phyloP scores from a whole-genome alignment of 345 rosid genomes.

The Erysimum cheiranthoides region DNA sequence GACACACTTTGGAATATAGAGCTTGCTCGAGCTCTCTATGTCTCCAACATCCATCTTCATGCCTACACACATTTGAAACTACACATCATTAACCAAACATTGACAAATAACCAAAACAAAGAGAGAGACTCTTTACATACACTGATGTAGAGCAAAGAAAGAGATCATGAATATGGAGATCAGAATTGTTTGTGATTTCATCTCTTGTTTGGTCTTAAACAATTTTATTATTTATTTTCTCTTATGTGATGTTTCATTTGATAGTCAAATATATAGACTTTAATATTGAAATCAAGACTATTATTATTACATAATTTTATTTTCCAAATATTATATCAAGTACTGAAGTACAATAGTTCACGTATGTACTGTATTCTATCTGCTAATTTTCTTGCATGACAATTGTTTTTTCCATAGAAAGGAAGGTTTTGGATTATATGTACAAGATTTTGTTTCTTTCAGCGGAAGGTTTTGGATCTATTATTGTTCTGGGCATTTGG shows the following conservation, averaged over 20 bases:
- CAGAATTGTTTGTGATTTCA: constrained; percentile 19
- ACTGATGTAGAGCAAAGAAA: constrained; percentile 25
- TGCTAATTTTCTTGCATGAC: constrained; percentile 12
- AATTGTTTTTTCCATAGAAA: constrained; percentile 29
- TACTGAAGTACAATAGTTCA: not conserved
- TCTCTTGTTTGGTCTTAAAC: constrained; percentile 18
- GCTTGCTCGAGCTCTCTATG: constrained; percentile 15
- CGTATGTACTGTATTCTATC: not conserved
- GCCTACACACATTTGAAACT: not conserved
- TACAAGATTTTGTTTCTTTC: too few relatives aligned
- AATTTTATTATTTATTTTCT: not conserved
- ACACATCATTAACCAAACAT: constrained; percentile 3
- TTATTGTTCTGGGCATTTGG: too few relatives aligned
- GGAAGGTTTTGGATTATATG: not conserved
- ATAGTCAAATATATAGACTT: not conserved
- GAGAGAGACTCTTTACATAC: not conserved
- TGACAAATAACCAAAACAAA: not conserved
- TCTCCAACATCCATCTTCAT: constrained; percentile 18
- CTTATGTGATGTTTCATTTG: not conserved
- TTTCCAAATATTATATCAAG: not conserved
- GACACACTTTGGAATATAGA: constrained; percentile 8
- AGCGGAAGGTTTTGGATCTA: too few relatives aligned
- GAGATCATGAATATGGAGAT: constrained; percentile 28
- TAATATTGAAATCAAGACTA: not conserved
- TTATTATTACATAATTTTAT: too few relatives aligned